Evolutionary conservation across 2,329 filamentous ascomycete genomes (phyloP), one percentile per base, ranked within the genome.

Genomic region (Alternaria dauci): DNA sequence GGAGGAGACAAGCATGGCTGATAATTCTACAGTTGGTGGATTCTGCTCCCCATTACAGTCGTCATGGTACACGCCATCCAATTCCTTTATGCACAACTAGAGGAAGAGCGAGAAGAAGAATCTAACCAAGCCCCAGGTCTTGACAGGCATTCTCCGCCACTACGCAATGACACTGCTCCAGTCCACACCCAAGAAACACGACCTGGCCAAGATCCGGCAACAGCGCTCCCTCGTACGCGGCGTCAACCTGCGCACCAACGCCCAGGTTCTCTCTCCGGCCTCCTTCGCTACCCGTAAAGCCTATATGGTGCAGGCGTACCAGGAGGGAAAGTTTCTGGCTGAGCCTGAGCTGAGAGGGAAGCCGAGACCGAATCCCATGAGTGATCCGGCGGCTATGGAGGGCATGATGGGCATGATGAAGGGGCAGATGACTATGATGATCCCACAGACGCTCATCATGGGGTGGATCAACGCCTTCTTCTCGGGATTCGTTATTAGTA

Each of bases 351-450:
- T 85, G 73, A 89, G 91, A 76, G 94, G 94, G 53, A 92, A 97
- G 81, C 91, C 93, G 3, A 90, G 93, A 20, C 88, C 92, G 38
- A 99, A 98, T 81, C 95, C 95, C 4, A 93, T 99, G 88, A 92
- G 91, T 11, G 95, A 99, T 78, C 96, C 96, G 23, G 91, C 91
- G 48, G 93, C 92, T 59, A 99, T 99, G 95, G 96, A 99, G 77
- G 94, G 94, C 70, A 99, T 99, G 95, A 99, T 99, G 95, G 94
- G 95, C 70, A 97, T 97, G 93, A 96, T 99, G 92, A 99, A 99
- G 87, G 94, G 94, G 59, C 97, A 99, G 78, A 97, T 99, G 91
- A 94, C 95, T 67, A 99, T 98, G 95, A 98, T 99, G 84, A 93
- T 99, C 59, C 95, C 95, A 50, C 97, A 99, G 81, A 98, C 94